Evolutionary conservation across 176 grass and related monocot genomes (phyloP).

Genomic region (Oryza officinalis): DNA sequence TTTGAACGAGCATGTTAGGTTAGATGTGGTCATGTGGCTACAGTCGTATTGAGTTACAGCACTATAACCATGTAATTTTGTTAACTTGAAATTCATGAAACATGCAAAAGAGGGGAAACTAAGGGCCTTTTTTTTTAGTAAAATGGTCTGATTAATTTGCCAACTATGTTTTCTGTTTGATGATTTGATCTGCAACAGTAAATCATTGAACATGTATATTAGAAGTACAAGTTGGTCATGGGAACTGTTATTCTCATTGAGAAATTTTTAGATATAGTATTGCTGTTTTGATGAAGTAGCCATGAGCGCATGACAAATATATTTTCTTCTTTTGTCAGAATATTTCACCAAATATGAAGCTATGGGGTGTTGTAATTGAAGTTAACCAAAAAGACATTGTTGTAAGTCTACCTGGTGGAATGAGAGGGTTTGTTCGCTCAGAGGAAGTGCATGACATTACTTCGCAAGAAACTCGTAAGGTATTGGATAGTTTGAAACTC

Average conservation of each 20-base stretch:
- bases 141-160: not conserved
- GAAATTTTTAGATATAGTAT: slow-evolving; percentile 12
- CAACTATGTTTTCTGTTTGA: not conserved
- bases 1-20: not conserved
- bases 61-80: not conserved
- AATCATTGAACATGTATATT: not conserved
- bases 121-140: not conserved
- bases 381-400: slow-evolving; percentile 87
- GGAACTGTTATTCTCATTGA: not conserved
- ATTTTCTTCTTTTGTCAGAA: slow-evolving; percentile 53
- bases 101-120: not conserved
- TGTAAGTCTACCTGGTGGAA: slow-evolving; percentile 86
- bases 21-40: slow-evolving; percentile 5
- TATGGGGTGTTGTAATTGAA: slow-evolving; percentile 88
- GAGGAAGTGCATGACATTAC: slow-evolving; percentile 68
- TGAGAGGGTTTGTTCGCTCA: slow-evolving; percentile 84
- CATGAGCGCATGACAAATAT: not conserved
- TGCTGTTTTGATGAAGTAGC: slow-evolving; percentile 7
- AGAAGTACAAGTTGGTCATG: not conserved
- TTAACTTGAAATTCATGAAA: slow-evolving; percentile 11
- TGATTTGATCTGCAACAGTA: not conserved
- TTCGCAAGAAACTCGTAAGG: slow-evolving; percentile 46
- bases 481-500: slow-evolving; percentile 21
- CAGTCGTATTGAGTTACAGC: not conserved
- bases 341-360: slow-evolving; percentile 88